Base-by-base conservation (phyloP, 2,329 filamentous ascomycete species). In the Paecilomyces sp. region DNA sequence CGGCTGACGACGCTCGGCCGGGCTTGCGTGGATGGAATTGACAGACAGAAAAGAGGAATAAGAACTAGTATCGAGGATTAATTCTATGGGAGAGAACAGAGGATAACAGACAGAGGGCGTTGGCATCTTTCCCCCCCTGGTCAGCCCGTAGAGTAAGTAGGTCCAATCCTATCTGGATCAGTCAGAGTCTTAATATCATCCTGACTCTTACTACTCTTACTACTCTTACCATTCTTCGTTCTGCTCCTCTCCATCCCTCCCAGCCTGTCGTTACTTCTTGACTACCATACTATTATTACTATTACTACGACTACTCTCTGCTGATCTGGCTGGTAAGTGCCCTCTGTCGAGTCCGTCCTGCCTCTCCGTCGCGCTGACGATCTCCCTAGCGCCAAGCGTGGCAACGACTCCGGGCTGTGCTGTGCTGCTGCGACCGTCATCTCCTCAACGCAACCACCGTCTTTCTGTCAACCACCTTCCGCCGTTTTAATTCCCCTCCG, bases 1-100 rank as follows among this genome's bases (percentile, higher is more conserved):
- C 22, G 65, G 72, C 72, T 74, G 72, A 74, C 72, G 72, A 74
- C 71, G 71, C 70, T 70, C 67, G 62, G 61, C 58, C 61, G 30
- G 50, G 57, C 60, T 61, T 55, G 57, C 57, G 57, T 61, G 55
- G 60, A 61, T 31, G 51, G 54, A 33, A 33, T 9, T 8, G 11
- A 33, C 6, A 11, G 3, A 12, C 2, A 12, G 11, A 33, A 8
- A 33, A 11, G 31, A 33, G 9, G 31, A 33, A 33, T 12, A 31
- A 31, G 9, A 31, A 22, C 22, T 22, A 22, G 22, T 22, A 22
- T 22, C 22, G 22, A 22, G 22, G 22, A 22, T 22, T 22, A 22
- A 22, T 22, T 22, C 22, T 22, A 22, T 22, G 22, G 22, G 30
- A 31, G 30, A 31, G 3, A 31, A 3, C 54, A 31, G 31, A 52